Base-by-base conservation (phyloP, 148 eudicot species). In the Amaranthus hypochondriacus region DNA sequence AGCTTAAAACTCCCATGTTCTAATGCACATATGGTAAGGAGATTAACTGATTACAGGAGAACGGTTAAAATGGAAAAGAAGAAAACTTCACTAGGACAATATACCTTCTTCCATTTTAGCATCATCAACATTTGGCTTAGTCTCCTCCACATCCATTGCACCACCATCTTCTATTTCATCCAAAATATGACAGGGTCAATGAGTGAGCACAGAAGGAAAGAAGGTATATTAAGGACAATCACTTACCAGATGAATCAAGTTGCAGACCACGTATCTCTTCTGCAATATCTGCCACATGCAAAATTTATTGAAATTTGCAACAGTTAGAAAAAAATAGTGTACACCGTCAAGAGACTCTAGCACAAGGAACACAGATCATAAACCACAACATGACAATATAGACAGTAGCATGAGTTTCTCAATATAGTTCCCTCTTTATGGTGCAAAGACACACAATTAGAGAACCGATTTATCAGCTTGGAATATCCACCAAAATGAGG, bases 241-340 rank as follows among this genome's bases (percentile, higher is more conserved):
- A 18, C 14, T 55, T 88, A 90, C 96, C 96, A 64, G 91, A 14
- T 78, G 96, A 90, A 83, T 93, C 98, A 61, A 93, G 98, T 82
- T 93, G 98, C 90, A 93, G 72, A 48, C 85, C 90, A 12, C 91
- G 86, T 62, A 93, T 89, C 43, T 93, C 96, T 73, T 87, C 98
- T 76, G 84, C 89, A 50, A 93, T 81, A 80, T 89, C 93, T 87
- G 78, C 46, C 56, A 78, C 7, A 18, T 6, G 7, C 14, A 61
- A 66, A 9, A 66, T 18, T 28, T 4, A 4, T 42, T 13, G 9
- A 14, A 70, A 50, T 2, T 9, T 21, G 6, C 51, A 14, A 21
- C 51, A 46, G 44, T 6, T 12, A 54, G n/a, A 48, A 63, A 56
- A 48, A 42, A 68, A 18, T 43, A 62, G 5, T 18, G 13, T n/a